Conservation (phyloP, 83 land plant species). For the Diphasiastrum complanatum region DNA sequence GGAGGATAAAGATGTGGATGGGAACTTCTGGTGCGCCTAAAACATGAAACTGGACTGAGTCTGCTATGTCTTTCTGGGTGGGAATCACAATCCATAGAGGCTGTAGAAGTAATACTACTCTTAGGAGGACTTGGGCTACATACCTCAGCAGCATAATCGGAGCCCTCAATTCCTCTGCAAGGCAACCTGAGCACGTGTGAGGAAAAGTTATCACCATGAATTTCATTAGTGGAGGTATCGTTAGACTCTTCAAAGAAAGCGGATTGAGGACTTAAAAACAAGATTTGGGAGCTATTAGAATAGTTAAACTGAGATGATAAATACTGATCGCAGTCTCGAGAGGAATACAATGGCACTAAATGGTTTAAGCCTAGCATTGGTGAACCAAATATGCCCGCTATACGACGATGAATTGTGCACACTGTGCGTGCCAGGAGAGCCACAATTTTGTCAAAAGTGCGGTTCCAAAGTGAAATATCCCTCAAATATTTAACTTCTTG, state of each 20-base stretch:
- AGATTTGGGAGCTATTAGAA: constrained; percentile 6
- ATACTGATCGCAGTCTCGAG: no score
- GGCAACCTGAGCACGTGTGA: no score
- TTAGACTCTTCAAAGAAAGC: no score
- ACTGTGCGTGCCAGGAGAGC: constrained; percentile 64
- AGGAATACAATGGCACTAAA: background rate
- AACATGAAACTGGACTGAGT: no score
- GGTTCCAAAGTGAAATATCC: constrained; percentile 83
- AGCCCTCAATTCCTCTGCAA: no score
- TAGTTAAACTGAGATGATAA: background rate
- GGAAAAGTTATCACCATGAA: constrained; percentile 11
- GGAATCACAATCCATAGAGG: no score
- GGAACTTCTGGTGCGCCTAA: no score
- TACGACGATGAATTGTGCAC: constrained; percentile 69
- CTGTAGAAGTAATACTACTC: no score
- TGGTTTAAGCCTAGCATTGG: constrained; percentile 24
- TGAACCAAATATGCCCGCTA: constrained; percentile 61
- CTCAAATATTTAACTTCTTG: constrained; percentile 62
- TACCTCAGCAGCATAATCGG: no score
- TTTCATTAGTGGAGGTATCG: background rate
- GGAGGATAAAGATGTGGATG: no score
- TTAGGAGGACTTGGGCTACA: no score
- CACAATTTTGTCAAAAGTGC: constrained; percentile 70
- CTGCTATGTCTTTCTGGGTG: no score
- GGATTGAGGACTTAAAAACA: constrained; percentile 7